Conservation (phyloP, 2,329 filamentous ascomycete species). For the Calonectria pseudoreteaudii region DNA sequence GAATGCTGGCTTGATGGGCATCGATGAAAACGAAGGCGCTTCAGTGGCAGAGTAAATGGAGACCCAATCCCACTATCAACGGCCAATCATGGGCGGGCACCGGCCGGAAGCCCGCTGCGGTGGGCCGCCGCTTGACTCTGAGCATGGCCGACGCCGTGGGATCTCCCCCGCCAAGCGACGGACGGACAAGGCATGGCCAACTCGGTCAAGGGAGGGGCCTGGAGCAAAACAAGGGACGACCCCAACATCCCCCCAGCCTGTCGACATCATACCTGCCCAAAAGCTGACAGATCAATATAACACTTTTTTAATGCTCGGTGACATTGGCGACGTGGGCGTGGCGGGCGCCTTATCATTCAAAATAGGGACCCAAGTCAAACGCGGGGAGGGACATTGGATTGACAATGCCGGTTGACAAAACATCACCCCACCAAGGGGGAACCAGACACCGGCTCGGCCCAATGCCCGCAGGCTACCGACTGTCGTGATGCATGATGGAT, state of each 20-base stretch:
- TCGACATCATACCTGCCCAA: constrained; percentile 7
- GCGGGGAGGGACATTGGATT: constrained; percentile 21
- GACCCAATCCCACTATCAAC: constrained; percentile 13
- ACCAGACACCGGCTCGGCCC: constrained; percentile 35
- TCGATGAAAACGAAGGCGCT: constrained; percentile 2
- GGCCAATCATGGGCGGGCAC: constrained; percentile 9
- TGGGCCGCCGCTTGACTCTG: constrained; percentile 12
- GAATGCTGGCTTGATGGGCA: constrained; percentile 8
- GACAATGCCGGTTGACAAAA: constrained; percentile 34
- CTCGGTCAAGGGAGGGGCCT: background rate
- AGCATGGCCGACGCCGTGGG: constrained; percentile 7
- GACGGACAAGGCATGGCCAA: constrained; percentile 2
- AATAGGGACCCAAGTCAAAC: background rate
- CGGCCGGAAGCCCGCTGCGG: constrained; percentile 14
- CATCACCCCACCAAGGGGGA: constrained; percentile 36
- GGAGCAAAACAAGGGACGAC: constrained; percentile 11
- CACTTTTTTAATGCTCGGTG: background rate
- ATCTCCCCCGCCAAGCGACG: constrained; percentile 19
- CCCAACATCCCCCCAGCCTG: constrained; percentile 1
- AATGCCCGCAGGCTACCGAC: constrained; percentile 42
- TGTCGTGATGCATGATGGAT: constrained; percentile 45
- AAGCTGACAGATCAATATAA: constrained; percentile 19
- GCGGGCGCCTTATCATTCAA: constrained; percentile 2
- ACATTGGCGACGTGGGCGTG: background rate
- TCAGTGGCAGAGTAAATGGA: background rate